phyloP scores from a whole-genome alignment of 2,329 filamentous ascomycete genomes.

The Calonectria pteridis region DNA sequence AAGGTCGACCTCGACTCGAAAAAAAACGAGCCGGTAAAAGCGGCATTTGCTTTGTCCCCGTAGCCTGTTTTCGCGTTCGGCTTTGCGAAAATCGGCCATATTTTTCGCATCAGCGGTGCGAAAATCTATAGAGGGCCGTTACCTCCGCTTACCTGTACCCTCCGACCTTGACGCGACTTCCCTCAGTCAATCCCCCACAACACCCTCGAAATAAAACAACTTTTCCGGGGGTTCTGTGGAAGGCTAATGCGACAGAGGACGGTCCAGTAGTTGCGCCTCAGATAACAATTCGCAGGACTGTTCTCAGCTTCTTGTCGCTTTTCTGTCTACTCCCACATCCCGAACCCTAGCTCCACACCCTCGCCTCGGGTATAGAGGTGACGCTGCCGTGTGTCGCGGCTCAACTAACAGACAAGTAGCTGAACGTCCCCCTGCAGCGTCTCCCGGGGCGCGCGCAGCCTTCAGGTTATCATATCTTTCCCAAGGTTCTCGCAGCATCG shows the following conservation, averaged over 20 bases:
- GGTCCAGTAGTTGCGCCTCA: background rate
- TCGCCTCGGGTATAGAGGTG: constrained; percentile 27
- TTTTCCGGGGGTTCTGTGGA: background rate
- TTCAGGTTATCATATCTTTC: constrained; percentile 20
- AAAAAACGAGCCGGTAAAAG: constrained; percentile 12
- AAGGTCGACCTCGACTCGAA: background rate
- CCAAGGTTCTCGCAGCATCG: constrained; percentile 13
- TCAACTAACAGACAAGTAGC: constrained; percentile 40
- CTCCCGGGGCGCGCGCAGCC: constrained; percentile 18
- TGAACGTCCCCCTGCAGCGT: constrained; percentile 26
- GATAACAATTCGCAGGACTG: background rate
- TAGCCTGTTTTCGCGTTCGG: constrained; percentile 27
- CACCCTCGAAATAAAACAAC: constrained; percentile 6
- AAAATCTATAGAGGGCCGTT: constrained; percentile 28
- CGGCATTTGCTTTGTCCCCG: constrained; percentile 20
- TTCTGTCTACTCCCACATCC: constrained; percentile 19
- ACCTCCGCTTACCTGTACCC: constrained; percentile 28
- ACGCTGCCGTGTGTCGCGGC: constrained; percentile 35
- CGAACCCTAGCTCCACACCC: constrained; percentile 39
- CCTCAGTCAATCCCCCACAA: constrained; percentile 19
- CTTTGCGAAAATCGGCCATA: constrained; percentile 28
- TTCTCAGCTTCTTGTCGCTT: constrained; percentile 7
- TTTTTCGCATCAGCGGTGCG: constrained; percentile 27
- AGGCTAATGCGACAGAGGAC: background rate
- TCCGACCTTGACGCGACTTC: constrained; percentile 19